These are phyloP conservation scores for Ajuga chamaepitys DNA, from an alignment of 257 asterid species.

Conservation along the genomic window DNA sequence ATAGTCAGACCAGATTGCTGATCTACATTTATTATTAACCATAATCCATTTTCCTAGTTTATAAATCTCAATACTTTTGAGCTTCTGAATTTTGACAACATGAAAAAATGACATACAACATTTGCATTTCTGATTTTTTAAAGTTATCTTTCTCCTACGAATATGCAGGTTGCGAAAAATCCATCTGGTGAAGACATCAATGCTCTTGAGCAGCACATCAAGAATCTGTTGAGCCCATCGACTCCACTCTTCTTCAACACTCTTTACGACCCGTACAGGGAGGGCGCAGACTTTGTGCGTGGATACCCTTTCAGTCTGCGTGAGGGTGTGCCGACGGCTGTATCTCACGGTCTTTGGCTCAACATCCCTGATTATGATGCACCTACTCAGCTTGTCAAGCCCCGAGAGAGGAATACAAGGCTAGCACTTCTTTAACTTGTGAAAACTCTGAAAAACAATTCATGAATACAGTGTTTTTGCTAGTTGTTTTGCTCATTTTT, in stretches of 20 bases:
- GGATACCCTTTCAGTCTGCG: constrained; percentile 88
- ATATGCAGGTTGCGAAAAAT: constrained; percentile 64
- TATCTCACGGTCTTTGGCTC: constrained; percentile 85
- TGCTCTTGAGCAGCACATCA: constrained; percentile 82
- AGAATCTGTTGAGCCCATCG: constrained; percentile 61
- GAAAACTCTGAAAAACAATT: neutral
- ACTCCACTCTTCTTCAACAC: constrained; percentile 85
- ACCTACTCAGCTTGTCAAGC: constrained; percentile 86
- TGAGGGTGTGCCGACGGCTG: constrained; percentile 74
- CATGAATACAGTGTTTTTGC: neutral
- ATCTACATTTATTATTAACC: neutral
- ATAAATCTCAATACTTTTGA: neutral
- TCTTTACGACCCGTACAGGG: constrained; percentile 74
- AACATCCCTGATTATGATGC: constrained; percentile 88
- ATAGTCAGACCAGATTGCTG: neutral
- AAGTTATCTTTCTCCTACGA: neutral
- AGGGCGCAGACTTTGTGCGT: constrained; percentile 78
- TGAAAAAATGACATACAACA: neutral
- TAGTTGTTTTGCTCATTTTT: constrained; percentile 1
- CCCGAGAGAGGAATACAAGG: constrained; percentile 85
- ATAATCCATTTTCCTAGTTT: neutral
- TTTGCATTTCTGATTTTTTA: neutral
- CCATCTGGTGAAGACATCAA: constrained; percentile 77
- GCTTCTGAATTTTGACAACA: neutral
- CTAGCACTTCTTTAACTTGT: neutral